These are phyloP conservation scores for Boletus eberwhitei DNA, from an alignment of 768 basidiomycete species.

Conservation along the genomic window DNA sequence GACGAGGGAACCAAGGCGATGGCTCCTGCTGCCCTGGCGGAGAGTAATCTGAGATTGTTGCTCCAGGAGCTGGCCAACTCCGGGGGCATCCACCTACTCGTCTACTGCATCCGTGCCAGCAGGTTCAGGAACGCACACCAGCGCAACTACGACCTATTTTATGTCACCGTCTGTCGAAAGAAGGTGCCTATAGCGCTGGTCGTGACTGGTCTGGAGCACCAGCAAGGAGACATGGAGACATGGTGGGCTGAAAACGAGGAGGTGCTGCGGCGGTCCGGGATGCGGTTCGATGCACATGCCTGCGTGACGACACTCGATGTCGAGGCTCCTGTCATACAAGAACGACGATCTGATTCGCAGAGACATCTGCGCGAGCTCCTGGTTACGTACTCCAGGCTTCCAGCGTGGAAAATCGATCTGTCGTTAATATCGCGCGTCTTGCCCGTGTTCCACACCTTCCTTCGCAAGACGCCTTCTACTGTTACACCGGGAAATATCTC, in stretches of 20 bases:
- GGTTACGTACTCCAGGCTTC: background rate
- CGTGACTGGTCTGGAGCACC: constrained; percentile 25
- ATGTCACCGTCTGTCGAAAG: background rate
- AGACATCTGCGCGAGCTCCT: constrained; percentile 1
- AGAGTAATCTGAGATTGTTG: background rate
- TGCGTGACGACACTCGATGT: background rate
- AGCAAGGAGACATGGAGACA: background rate
- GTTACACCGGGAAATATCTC: background rate
- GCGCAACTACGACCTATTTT: background rate
- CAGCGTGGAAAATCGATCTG: background rate
- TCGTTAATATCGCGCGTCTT: background rate
- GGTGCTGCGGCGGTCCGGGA: background rate
- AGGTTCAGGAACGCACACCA: background rate
- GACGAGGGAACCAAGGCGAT: background rate
- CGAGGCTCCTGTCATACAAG: background rate
- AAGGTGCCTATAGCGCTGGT: constrained; percentile 9
- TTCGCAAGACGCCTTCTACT: background rate
- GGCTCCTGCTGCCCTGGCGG: background rate
- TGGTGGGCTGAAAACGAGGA: background rate
- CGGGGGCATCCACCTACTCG: background rate
- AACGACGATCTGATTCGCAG: background rate
- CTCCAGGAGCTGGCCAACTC: background rate
- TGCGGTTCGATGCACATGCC: background rate
- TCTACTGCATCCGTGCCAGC: background rate
- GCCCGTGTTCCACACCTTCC: background rate